Percentiles rank a stretch among this genome's conserved stretches.
phyloP scores from a whole-genome alignment of 495 filamentous ascomycete species.

The Neurospora tetraspora region DNA sequence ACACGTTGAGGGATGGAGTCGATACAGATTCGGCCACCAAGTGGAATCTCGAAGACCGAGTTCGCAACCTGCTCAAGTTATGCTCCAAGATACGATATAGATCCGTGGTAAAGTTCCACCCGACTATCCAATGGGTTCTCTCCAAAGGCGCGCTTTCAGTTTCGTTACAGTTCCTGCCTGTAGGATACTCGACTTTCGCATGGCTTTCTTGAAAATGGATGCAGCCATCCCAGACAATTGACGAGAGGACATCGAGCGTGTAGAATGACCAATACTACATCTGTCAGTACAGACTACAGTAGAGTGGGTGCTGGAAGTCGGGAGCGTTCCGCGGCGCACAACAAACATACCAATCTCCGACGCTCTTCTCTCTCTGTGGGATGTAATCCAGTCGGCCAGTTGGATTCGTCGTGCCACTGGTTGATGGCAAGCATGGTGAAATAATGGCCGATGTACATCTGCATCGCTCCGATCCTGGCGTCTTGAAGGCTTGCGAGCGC shows the following conservation, averaged over 20 bases:
- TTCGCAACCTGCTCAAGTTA: slow-evolving; percentile 22
- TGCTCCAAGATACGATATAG: slow-evolving; percentile 42
- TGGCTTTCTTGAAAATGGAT: slow-evolving; percentile 36
- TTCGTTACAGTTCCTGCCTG: slow-evolving; percentile 34
- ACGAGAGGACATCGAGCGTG: slow-evolving; percentile 39
- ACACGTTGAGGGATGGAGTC: slow-evolving; percentile 12
- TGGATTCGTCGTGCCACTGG: slow-evolving; percentile 37
- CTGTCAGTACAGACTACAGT: slow-evolving; percentile 2
- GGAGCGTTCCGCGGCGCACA: neutral
- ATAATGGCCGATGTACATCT: slow-evolving; percentile 38
- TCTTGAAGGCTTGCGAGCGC: slow-evolving; percentile 39
- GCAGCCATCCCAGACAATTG: slow-evolving; percentile 37
- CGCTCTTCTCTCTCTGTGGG: slow-evolving; percentile 38
- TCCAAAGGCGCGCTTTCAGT: slow-evolving; percentile 2
- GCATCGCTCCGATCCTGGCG: slow-evolving; percentile 36
- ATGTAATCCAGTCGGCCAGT: slow-evolving; percentile 36
- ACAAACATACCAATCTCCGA: slow-evolving; percentile 33
- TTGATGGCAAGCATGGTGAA: slow-evolving; percentile 35
- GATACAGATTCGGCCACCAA: slow-evolving; percentile 11
- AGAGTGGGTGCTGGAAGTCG: neutral
- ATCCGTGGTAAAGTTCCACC: slow-evolving; percentile 44
- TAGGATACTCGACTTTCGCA: slow-evolving; percentile 34
- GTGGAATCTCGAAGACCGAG: slow-evolving; percentile 15
- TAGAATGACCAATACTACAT: slow-evolving; percentile 45
- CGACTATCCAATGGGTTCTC: slow-evolving; percentile 33